Evolutionary conservation across 2,329 filamentous ascomycete genomes (phyloP), one percentile per base, ranked within the genome.

Genomic region (Graphilbum ipis-grandicollis): DNA sequence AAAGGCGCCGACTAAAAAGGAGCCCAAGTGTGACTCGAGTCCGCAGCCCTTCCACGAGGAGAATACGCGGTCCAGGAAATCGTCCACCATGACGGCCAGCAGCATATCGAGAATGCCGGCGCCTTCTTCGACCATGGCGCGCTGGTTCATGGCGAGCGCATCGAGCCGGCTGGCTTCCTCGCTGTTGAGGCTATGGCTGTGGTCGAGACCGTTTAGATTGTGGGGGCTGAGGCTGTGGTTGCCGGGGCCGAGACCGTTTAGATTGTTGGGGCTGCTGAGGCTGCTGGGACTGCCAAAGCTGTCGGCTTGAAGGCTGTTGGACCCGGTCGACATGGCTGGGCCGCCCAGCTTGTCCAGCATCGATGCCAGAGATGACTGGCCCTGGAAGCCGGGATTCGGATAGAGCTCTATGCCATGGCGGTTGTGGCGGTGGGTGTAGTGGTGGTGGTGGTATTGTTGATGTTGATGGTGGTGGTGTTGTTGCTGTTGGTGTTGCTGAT

Each of bases 121-220:
- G 18, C 38, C 38, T n/a, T 39, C 38, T 7, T 36, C 38, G 17
- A 39, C 33, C 38, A 39, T 39, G 9, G 38, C 34, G 13, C 31
- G 33, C 13, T 34, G 34, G 31, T 35, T 39, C 38, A 39, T 39
- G 18, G 35, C 31, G 19, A 39, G 34, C 34, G 32, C 32, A 9
- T 33, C 32, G 19, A 33, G 15, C 32, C 32, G 32, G 19, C 32
- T 33, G 19, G 32, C 32, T n/a, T 33, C 32, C 32, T 33, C 32
- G 32, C 9, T 23, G 32, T 21, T 33, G 32, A 33, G 32, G 13
- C 32, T 10, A n/a, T n/a, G n/a, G n/a, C n/a, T n/a, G n/a, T n/a
- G n/a, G n/a, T n/a, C n/a, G n/a, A n/a, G n/a, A n/a, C n/a, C n/a
- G n/a, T n/a, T n/a, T n/a, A n/a, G n/a, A n/a, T n/a, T n/a, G n/a